Base-by-base conservation (phyloP, 352 stramenopile species). In the Globisporangium paroecandrum region DNA sequence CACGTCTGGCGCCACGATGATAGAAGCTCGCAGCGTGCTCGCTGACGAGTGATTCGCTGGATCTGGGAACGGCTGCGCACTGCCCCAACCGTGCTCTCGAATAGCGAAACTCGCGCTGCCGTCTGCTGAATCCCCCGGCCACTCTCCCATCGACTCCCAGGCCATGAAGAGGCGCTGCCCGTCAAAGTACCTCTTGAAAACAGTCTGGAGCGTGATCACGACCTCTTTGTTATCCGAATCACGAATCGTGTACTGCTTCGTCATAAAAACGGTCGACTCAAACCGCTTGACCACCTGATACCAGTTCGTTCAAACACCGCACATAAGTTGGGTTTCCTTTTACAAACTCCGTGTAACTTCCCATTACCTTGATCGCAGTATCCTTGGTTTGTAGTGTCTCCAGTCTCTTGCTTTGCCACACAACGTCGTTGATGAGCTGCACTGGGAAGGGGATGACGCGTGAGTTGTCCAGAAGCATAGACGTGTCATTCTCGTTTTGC, bases 71-170 rank as follows among this genome's bases (percentile, higher is more conserved):
- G 43, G 46, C 29, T 24, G 47, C 12, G 58, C 41, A n/a, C 29
- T 57, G 4, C 46, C 61, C 61, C 61, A 66, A 4, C 61, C 61
- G n/a, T 66, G 61, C 12, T 57, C 61, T 5, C 51, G 61, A 20
- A 66, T 55, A 0, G 22, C 61, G 24, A 47, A 57, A 13, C 27
- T 18, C 9, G 29, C 12, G 27, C 20, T 34, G 1, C 36, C 36
- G 12, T 43, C 36, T 18, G 36, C 12, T 43, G 53, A 41, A 24
- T 27, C 1, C n/a, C 47, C 47, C 41, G 63, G 63, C 63, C 63
- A 68, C 34, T 68, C 63, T 20, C 53, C 63, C 1, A 55, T 20
- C 10, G 53, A 61, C 24, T 68, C 55, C 63, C 63, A 68, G 4
- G 55, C 55, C 24, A 58, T 34, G 47, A 62, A 49, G n/a, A 56